These are phyloP conservation scores for Stereum hirsutum DNA, from an alignment of 1,284 basidiomycete species.

Conservation along the genomic window DNA sequence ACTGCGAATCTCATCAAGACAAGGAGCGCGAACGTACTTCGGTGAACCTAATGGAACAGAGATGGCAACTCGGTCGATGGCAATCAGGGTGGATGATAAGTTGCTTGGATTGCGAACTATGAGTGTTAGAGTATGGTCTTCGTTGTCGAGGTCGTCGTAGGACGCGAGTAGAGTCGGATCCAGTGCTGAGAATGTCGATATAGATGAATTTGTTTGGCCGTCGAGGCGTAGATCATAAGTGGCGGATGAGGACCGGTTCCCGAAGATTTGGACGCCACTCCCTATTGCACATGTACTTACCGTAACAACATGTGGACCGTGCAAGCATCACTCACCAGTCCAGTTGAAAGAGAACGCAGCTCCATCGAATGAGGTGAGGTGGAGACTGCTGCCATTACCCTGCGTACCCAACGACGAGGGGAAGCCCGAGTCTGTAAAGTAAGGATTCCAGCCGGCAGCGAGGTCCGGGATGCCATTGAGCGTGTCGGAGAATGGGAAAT, in stretches of 20 bases:
- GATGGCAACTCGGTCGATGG: slow-evolving; percentile 41
- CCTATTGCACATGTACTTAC: slow-evolving; percentile 24
- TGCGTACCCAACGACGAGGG: slow-evolving; percentile 29
- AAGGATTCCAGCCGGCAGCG: slow-evolving; percentile 57
- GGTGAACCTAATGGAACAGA: slow-evolving; percentile 19
- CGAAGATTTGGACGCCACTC: slow-evolving; percentile 43
- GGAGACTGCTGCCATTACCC: slow-evolving; percentile 47
- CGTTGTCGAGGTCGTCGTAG: slow-evolving; percentile 30
- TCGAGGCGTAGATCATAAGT: slow-evolving; percentile 39
- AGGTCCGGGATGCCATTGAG: slow-evolving; percentile 36
- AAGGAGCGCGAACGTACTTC: slow-evolving; percentile 6
- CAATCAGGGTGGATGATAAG: slow-evolving; percentile 29
- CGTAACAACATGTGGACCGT: background rate
- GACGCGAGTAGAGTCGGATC: slow-evolving; percentile 31
- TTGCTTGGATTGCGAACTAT: slow-evolving; percentile 28
- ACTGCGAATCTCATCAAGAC: too few relatives aligned
- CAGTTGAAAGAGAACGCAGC: slow-evolving; percentile 47
- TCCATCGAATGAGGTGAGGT: slow-evolving; percentile 47
- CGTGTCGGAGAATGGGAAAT: slow-evolving; percentile 50
- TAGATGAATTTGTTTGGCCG: slow-evolving; percentile 16
- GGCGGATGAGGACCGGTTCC: slow-evolving; percentile 31
- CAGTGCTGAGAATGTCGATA: slow-evolving; percentile 14
- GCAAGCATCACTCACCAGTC: slow-evolving; percentile 38
- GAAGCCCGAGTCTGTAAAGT: slow-evolving; percentile 41
- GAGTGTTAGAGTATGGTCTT: slow-evolving; percentile 36